Base-by-base conservation (phyloP, 768 basidiomycete species). In the Russula emetica region DNA sequence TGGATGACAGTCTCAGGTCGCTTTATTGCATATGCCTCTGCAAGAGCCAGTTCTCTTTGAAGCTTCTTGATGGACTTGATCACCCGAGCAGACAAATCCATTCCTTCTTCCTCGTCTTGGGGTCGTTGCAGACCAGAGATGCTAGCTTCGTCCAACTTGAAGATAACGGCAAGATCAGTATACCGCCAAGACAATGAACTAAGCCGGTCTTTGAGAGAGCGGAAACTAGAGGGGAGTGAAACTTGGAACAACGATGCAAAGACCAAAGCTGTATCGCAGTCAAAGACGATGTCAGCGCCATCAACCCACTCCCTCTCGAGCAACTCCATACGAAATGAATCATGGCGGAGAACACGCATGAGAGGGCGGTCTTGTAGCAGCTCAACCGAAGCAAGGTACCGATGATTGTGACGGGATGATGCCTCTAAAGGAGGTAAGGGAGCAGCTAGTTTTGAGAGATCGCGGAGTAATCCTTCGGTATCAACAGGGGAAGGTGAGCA, bases 1-100 rank as follows among this genome's bases (percentile, higher is more conserved):
- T 76, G 72, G 10, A 91, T 72, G 6, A 58, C 65, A 22, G 83
- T 81, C 0, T 64, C 73, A 18, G 70, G 56, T 18, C 79, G 69
- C 71, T 85, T 86, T 50, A 77, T 78, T 51, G 78, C 78, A 66
- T 78, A 85, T 1, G 80, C 88, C 64, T 86, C 86, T 0, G 82
- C 78, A 18, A 93, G 83, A 26, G 73, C 78, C 26, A 92, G 57
- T 66, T 84, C 82, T 58, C 90, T 76, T 61, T 83, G 76, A 34
- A 93, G 79, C 71, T 82, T 87, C 73, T 82, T 85, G 69, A 92
- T 75, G 0, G 87, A 84, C 67, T 87, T 90, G 61, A 88, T 68
- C 44, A 88, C 80, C 28, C 20, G 47, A 51, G 54, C 9, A 45
- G 22, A 36, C 20, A 57, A 52, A 45, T 52, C 28, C 7, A 10